Evolutionary conservation across 2,329 filamentous ascomycete genomes (phyloP).

Genomic region (Stromatinia cepivora): DNA sequence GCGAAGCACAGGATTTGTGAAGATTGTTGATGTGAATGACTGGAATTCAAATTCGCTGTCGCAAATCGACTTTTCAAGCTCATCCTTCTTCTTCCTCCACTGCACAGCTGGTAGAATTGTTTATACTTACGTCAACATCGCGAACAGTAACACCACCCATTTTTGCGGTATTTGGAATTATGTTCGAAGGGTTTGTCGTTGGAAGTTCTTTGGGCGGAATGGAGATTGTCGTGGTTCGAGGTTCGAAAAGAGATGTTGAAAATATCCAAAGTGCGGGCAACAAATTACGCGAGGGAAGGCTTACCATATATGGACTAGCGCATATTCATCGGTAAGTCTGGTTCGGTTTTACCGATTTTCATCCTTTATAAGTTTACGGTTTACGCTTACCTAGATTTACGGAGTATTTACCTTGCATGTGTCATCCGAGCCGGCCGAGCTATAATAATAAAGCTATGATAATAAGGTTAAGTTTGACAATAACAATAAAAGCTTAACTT

Average conservation of each 20-base stretch:
- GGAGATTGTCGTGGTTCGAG: conserved; percentile 22
- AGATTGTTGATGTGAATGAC: conserved; percentile 15
- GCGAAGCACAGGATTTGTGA: conserved; percentile 29
- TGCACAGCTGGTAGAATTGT: conserved; percentile 33
- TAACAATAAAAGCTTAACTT: no score
- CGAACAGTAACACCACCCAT: conserved; percentile 83
- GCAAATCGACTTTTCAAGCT: conserved; percentile 24
- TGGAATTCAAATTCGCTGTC: conserved; percentile 24
- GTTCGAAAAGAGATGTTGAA: conserved; percentile 2
- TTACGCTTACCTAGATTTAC: no score
- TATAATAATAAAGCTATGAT: no score
- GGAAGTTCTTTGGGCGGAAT: conserved; percentile 24
- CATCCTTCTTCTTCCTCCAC: conserved; percentile 24
- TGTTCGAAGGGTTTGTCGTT: conserved; percentile 31
- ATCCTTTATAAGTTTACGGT: no score
- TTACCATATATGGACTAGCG: neutral
- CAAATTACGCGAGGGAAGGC: conserved; percentile 13
- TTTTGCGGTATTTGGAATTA: conserved; percentile 55
- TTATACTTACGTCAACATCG: conserved; percentile 76
- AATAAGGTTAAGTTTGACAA: no score
- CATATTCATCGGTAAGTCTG: neutral
- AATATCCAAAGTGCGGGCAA: conserved; percentile 18
- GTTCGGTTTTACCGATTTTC: neutral
- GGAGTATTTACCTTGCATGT: no score
- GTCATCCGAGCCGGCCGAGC: no score